Base-by-base conservation (phyloP, 169 alveolate genomes). In the Eimeria nieschulzi region DNA sequence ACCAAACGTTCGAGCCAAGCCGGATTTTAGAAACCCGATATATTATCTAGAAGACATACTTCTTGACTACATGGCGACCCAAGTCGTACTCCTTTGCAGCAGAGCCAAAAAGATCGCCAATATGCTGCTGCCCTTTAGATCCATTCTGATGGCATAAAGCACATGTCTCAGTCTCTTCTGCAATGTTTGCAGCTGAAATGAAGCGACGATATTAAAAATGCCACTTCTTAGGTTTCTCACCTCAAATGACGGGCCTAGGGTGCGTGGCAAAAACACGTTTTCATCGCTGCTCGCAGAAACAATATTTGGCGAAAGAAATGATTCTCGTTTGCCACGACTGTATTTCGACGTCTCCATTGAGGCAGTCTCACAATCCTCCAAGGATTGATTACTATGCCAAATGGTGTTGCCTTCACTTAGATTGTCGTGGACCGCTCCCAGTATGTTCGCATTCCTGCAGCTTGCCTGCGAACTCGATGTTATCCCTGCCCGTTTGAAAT, bases 1-100 rank as follows among this genome's bases (percentile, higher is more conserved):
- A 33, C 46, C 46, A 33, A 33, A 33, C 46, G 3, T 3, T 33
- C 6, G 46, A 33, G 0, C 3, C 46, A 33, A 33, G 46, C 46
- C 46, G 3, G 46, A 33, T 33, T 33, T 33, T 33, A 33, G 3
- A 33, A 33, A 33, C 3, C 46, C 46, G 39, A 53, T 9, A 5
- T 26, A 25, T 7, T 15, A 12, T 53, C 63, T 15, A 7, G 21
- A 6, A 61, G 63, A 46, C 90, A 21, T 54, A 82, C 90, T 82
- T 82, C 25, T 82, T 82, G 46, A 82, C 90, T 7, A 82, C 78
- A 17, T 82, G 90, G 56, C 78, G 78, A 25, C 90, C 90, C 19
- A 82, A 46, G 76, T 82, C 90, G n/a, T 12, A 39, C 26, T 39
- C 39, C 12, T 61, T 63, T 55, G 59, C 46, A 61, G 72, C 33